Evolutionary conservation across 441 rosid species (phyloP).

Genomic region (Corymbia calophylla): DNA sequence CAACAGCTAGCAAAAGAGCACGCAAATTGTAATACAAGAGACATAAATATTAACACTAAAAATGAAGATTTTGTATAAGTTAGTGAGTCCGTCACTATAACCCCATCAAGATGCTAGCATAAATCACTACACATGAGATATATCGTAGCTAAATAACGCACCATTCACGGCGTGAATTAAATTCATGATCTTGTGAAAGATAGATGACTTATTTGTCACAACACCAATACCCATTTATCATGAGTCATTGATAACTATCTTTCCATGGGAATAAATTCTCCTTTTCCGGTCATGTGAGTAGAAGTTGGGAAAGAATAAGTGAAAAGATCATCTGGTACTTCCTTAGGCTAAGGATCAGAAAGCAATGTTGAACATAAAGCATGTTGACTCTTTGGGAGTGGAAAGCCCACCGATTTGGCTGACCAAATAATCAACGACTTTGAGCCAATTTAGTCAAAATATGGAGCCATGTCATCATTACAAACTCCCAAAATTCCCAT

Average conservation of each 20-base stretch:
- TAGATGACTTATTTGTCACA: neutral
- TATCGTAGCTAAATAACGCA: neutral
- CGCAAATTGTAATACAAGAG: neutral
- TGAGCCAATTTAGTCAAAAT: constrained; percentile 1
- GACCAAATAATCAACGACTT: constrained; percentile 5
- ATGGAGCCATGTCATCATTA: constrained; percentile 19
- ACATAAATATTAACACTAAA: neutral
- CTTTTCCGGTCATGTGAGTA: neutral
- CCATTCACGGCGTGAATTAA: neutral
- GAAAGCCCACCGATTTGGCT: neutral
- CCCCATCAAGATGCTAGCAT: neutral
- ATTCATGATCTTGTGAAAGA: neutral
- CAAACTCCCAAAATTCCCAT: neutral
- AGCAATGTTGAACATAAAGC: neutral
- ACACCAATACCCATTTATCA: neutral
- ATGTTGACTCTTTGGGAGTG: neutral
- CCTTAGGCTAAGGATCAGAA: neutral
- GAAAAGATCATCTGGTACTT: neutral
- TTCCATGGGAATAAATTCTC: neutral
- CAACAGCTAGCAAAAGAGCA: neutral
- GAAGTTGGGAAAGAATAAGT: neutral
- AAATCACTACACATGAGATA: neutral
- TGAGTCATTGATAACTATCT: neutral
- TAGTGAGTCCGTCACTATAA: neutral
- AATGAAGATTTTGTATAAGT: neutral